Conservation (phyloP, 257 asterid species). For the Solanum stenotomum region DNA sequence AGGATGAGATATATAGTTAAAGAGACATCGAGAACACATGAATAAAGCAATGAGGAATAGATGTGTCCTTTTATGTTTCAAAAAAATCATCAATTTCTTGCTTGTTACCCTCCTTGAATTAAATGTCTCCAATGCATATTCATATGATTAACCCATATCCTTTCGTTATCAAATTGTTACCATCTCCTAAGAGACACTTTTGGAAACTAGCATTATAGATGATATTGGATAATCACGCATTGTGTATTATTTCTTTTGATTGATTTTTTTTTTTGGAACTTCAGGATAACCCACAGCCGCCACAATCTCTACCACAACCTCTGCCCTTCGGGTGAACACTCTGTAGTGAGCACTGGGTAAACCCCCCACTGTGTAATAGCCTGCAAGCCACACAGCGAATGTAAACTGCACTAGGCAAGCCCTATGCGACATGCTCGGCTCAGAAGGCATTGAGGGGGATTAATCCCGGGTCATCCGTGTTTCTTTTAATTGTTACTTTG, state of each 20-base stretch:
- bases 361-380: too few relatives aligned
- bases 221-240: not conserved
- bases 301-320: too few relatives aligned
- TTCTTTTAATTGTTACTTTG: too few relatives aligned
- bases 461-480: too few relatives aligned
- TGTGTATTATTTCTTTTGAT: not conserved
- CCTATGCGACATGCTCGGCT: too few relatives aligned
- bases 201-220: not conserved
- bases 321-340: too few relatives aligned
- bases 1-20: not conserved
- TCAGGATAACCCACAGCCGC: accelerated
- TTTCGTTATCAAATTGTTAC: not conserved
- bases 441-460: too few relatives aligned
- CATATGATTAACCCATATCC: not conserved
- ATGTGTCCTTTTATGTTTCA: not conserved
- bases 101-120: not conserved
- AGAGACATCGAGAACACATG: not conserved
- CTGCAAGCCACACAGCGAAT: too few relatives aligned
- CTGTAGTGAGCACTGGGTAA: too few relatives aligned
- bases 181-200: not conserved
- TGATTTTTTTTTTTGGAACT: accelerated
- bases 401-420: too few relatives aligned
- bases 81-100: not conserved
- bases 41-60: not conserved
- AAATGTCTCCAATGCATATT: not conserved